Evolutionary conservation across 106 monocot species (phyloP).

Genomic region (Phalaenopsis equestris): DNA sequence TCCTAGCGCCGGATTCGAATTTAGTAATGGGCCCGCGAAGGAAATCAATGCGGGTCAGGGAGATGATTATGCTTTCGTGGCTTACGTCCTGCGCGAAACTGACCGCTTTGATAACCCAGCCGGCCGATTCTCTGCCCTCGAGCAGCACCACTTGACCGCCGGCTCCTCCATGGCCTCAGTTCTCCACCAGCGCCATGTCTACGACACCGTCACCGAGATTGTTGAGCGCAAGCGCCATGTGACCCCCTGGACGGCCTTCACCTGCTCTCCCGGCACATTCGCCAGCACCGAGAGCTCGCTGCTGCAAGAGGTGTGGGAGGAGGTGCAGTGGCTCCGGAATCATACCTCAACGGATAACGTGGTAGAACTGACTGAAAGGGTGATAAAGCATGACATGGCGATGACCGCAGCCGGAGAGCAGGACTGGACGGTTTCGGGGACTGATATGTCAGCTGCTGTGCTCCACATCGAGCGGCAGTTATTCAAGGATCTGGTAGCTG

Average conservation of each 20-base stretch:
- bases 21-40: constrained; percentile 11
- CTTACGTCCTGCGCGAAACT: constrained; percentile 30
- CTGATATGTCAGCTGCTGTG: constrained; percentile 70
- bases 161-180: constrained; percentile 10
- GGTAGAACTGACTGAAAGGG: constrained; percentile 33
- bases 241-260: constrained; percentile 46
- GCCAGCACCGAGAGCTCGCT: background rate
- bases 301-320: constrained; percentile 44
- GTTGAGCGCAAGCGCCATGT: constrained; percentile 28
- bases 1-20: constrained; percentile 11
- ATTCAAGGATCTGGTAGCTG: constrained; percentile 86
- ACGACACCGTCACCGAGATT: constrained; percentile 63
- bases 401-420: constrained; percentile 16
- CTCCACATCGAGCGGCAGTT: constrained; percentile 75
- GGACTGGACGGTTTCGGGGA: constrained; percentile 30
- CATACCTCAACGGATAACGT: constrained; percentile 32
- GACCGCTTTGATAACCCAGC: background rate
- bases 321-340: constrained; percentile 35
- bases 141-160: constrained; percentile 20
- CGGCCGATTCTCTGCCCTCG: constrained; percentile 22
- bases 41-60: constrained; percentile 22
- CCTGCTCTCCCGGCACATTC: background rate
- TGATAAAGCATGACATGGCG: constrained; percentile 48
- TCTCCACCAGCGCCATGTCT: constrained; percentile 50
- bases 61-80: constrained; percentile 55